phyloP scores from a whole-genome alignment of 2,329 filamentous ascomycete genomes.

The Magnaporthiopsis rhizophila region DNA sequence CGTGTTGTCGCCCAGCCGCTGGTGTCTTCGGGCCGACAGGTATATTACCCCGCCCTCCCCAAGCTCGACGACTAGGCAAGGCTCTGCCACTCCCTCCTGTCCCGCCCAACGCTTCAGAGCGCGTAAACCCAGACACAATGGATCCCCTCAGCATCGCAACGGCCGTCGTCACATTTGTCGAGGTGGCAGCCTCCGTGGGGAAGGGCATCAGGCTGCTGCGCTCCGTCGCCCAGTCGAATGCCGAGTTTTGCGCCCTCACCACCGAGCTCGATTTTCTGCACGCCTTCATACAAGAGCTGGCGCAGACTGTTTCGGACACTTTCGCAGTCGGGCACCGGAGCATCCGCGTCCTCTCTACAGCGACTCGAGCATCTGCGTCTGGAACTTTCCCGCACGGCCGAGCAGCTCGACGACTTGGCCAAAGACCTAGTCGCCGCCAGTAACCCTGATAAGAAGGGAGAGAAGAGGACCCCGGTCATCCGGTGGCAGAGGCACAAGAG shows the following conservation, averaged over 20 bases:
- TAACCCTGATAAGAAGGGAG: background rate
- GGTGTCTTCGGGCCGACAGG: too few species aligned
- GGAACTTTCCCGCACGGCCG: background rate
- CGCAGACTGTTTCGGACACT: background rate
- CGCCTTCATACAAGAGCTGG: background rate
- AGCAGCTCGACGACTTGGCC: background rate
- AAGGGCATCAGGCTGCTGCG: background rate
- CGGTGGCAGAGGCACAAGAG: slow-evolving; percentile 3
- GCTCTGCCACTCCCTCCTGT: too few species aligned
- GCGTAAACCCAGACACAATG: background rate
- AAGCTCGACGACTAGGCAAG: too few species aligned
- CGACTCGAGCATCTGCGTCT: background rate
- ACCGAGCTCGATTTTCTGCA: slow-evolving; percentile 4
- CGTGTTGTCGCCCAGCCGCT: too few species aligned
- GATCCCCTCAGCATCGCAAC: slow-evolving; percentile 1
- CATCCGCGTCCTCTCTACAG: background rate
- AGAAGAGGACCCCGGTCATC: background rate
- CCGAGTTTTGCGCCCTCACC: slow-evolving; percentile 1
- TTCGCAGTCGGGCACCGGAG: background rate
- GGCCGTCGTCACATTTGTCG: background rate
- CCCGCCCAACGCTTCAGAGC: too few species aligned
- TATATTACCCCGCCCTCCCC: too few species aligned
- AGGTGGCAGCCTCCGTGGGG: background rate
- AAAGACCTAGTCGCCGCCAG: background rate
- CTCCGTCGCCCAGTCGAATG: background rate